Percentiles rank a stretch among this genome's conserved stretches.
Evolutionary conservation across 2,329 filamentous ascomycete genomes (phyloP).

Genomic region (Fusarium sacchari): DNA sequence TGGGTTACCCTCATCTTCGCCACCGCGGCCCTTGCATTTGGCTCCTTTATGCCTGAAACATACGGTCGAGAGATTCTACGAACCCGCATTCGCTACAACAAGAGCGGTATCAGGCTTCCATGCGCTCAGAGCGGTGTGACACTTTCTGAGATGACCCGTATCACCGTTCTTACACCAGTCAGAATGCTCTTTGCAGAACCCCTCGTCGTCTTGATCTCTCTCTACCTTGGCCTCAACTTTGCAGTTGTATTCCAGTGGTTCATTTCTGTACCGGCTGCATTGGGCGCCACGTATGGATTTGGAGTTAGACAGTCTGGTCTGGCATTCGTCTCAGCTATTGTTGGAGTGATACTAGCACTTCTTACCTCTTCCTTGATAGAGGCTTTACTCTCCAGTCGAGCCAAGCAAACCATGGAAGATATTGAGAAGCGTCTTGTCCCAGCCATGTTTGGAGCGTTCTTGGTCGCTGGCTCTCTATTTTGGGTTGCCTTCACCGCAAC

Average conservation of each 20-base stretch:
- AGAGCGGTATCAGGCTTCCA: background rate
- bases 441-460: background rate
- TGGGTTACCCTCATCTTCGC: background rate
- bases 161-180: background rate
- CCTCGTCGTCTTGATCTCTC: background rate
- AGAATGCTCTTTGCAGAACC: slow-evolving; percentile 1
- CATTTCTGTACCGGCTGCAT: background rate
- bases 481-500: background rate
- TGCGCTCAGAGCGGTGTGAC: background rate
- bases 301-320: background rate
- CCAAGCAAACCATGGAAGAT: background rate
- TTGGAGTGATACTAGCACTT: background rate
- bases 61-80: background rate
- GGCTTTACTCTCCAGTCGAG: background rate
- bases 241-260: slow-evolving; percentile 1
- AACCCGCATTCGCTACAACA: slow-evolving; percentile 4
- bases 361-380: background rate
- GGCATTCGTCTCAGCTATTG: background rate
- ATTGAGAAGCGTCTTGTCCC: background rate
- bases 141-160: background rate
- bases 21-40: background rate
- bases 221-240: background rate
- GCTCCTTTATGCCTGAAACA: slow-evolving; percentile 5
- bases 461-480: background rate
- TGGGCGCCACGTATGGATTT: background rate